Conservation (phyloP, 2,329 filamentous ascomycete genomes). For the Exophiala oligosperma region DNA sequence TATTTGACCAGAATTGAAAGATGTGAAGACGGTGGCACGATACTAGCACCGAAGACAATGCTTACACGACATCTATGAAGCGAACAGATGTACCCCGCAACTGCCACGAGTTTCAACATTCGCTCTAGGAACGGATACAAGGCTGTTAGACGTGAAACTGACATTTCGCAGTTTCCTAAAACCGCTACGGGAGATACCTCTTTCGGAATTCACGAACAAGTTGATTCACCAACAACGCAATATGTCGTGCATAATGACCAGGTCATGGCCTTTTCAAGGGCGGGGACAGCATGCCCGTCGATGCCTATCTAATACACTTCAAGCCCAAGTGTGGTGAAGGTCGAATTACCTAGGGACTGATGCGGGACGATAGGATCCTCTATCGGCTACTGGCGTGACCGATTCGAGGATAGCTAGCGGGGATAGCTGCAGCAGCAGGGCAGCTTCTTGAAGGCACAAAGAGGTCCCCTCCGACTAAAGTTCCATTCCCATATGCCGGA, state of each 20-base stretch:
- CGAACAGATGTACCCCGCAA: not conserved
- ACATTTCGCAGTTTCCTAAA: slow-evolving; percentile 8
- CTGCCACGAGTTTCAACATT: not conserved
- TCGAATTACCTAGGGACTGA: slow-evolving; percentile 2
- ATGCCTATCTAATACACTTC: slow-evolving; percentile 6
- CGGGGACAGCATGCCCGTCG: not conserved
- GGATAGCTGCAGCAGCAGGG: slow-evolving; percentile 10
- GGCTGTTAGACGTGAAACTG: not conserved
- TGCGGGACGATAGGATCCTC: slow-evolving; percentile 8
- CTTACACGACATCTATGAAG: not conserved
- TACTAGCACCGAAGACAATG: not conserved
- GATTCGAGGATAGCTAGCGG: slow-evolving; percentile 14
- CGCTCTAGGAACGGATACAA: slow-evolving; percentile 5
- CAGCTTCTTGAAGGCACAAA: not conserved
- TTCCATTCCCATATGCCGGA: not conserved
- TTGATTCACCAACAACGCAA: slow-evolving; percentile 19
- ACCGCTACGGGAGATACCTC: slow-evolving; percentile 8
- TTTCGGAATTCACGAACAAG: slow-evolving; percentile 17
- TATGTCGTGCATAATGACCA: slow-evolving; percentile 23
- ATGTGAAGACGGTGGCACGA: not conserved
- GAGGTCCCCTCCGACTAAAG: not conserved
- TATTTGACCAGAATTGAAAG: slow-evolving; percentile 27
- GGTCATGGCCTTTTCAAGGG: slow-evolving; percentile 17
- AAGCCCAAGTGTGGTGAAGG: slow-evolving; percentile 5
- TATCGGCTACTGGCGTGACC: slow-evolving; percentile 13